These are phyloP conservation scores for Brachypodium distachyon DNA, from an alignment of 202 grass and related monocot genomes.

Conservation along the genomic window DNA sequence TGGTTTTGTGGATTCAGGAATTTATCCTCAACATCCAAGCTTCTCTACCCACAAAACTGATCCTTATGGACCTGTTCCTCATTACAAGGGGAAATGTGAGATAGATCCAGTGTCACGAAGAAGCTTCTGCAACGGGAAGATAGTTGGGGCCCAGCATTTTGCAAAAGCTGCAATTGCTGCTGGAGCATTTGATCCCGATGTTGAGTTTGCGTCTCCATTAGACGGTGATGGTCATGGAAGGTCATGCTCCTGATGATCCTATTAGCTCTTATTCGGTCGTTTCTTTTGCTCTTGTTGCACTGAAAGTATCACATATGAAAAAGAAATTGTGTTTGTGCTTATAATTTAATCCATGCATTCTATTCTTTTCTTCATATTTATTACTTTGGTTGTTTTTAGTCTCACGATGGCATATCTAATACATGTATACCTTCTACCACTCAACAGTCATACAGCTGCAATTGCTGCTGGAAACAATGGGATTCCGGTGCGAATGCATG, in stretches of 20 bases:
- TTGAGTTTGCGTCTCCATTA: slow-evolving; percentile 93
- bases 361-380: not conserved
- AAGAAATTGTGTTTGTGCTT: not conserved
- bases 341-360: not conserved
- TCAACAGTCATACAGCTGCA: slow-evolving; percentile 79
- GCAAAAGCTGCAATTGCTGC: slow-evolving; percentile 97
- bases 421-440: slow-evolving; percentile 8
- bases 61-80: slow-evolving; percentile 65
- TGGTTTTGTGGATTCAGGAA: slow-evolving; percentile 96
- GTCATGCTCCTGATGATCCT: slow-evolving; percentile 18
- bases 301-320: not conserved
- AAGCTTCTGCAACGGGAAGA: slow-evolving; percentile 97
- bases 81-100: slow-evolving; percentile 92
- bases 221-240: slow-evolving; percentile 99
- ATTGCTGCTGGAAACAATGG: slow-evolving; percentile 99
- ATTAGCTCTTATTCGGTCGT: not conserved
- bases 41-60: slow-evolving; percentile 68
- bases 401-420: not conserved
- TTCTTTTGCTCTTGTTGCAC: not conserved
- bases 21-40: slow-evolving; percentile 83
- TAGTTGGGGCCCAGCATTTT: slow-evolving; percentile 98
- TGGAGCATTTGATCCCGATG: slow-evolving; percentile 79
- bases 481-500: slow-evolving; percentile 87
- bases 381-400: not conserved
- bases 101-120: slow-evolving; percentile 61